Conservation (phyloP, 192 early-diverging fungal species). For the Entophlyctis luteolus region DNA sequence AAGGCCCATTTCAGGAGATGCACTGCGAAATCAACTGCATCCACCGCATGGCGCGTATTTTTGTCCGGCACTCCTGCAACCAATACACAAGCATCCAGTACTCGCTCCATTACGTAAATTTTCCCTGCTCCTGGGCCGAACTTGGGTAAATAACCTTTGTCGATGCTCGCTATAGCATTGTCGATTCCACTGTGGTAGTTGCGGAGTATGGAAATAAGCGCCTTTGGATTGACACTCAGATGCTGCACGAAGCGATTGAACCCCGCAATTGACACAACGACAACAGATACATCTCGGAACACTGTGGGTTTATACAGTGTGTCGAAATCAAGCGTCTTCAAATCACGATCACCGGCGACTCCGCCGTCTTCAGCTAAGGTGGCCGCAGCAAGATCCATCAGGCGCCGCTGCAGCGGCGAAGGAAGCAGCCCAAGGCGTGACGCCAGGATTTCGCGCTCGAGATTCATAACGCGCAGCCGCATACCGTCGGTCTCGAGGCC, state of each 20-base stretch:
- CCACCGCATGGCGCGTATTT: background rate
- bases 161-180: background rate
- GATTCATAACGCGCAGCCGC: background rate
- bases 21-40: conserved; percentile 10
- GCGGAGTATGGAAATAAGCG: conserved; percentile 1
- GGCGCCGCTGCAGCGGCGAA: background rate
- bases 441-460: background rate
- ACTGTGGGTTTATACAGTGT: background rate
- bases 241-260: conserved; percentile 27
- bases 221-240: background rate
- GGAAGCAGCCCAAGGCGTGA: conserved; percentile 2
- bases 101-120: conserved; percentile 13
- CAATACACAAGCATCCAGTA: conserved; percentile 19
- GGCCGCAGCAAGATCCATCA: background rate
- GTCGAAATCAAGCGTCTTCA: conserved; percentile 15
- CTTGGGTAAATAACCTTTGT: too few species aligned
- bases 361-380: background rate
- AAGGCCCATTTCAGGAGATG: conserved; percentile 15
- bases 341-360: background rate
- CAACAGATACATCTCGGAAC: conserved; percentile 1
- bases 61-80: conserved; percentile 15
- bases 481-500: background rate
- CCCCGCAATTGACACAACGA: conserved; percentile 23
- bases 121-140: too few species aligned
- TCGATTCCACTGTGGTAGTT: conserved; percentile 17